Conservation (phyloP, 306 rosid species). For the Mucuna pruriens region DNA sequence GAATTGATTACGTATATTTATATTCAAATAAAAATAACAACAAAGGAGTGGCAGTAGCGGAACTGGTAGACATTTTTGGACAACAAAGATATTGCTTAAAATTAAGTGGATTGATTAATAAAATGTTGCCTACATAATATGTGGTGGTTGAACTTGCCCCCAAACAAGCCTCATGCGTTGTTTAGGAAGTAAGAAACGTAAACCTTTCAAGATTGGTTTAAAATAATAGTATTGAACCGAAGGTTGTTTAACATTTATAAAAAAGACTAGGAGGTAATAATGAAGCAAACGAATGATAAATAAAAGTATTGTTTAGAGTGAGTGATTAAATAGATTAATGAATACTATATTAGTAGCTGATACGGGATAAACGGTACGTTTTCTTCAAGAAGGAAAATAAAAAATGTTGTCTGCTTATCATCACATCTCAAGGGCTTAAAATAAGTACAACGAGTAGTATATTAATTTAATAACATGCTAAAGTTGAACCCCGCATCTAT, state of each 20-base stretch:
- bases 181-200: background rate
- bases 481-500: too few species aligned
- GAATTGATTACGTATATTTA: background rate
- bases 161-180: background rate
- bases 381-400: too few species aligned
- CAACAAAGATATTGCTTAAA: constrained; percentile 29
- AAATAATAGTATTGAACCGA: background rate
- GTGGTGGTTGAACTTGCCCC: constrained; percentile 49
- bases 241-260: background rate
- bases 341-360: too few species aligned
- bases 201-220: background rate
- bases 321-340: background rate
- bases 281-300: too few species aligned
- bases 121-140: background rate
- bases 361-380: too few species aligned
- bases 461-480: too few species aligned
- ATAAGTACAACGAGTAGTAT: too few species aligned
- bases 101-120: constrained; percentile 2
- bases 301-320: too few species aligned
- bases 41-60: constrained; percentile 28
- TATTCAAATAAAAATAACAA: background rate
- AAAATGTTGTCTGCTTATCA: too few species aligned
- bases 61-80: constrained; percentile 32
- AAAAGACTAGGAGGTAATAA: too few species aligned
- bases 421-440: too few species aligned